Evolutionary conservation across 2,329 filamentous ascomycete genomes (phyloP).

Genomic region (Diatrype stigma): DNA sequence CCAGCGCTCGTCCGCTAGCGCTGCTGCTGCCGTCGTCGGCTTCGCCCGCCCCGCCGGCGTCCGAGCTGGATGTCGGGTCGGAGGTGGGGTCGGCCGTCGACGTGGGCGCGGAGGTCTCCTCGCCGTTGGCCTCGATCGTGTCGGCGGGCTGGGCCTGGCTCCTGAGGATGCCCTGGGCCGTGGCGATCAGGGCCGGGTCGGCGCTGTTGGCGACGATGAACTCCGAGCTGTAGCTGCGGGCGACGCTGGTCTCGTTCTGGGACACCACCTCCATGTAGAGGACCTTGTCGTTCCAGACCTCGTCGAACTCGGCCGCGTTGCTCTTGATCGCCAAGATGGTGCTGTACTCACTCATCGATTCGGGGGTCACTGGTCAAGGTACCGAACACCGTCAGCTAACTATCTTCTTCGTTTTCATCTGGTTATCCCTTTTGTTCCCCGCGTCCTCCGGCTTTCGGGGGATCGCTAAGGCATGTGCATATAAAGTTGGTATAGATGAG

Average conservation of each 20-base stretch:
- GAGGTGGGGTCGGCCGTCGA: background rate
- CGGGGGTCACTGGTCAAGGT: background rate
- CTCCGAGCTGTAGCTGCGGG: background rate
- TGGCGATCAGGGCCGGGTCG: background rate
- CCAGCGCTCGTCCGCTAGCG: conserved; percentile 11
- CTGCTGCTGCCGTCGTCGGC: background rate
- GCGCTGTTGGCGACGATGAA: background rate
- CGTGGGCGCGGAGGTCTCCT: background rate
- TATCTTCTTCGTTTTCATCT: background rate
- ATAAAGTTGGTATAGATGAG: no score
- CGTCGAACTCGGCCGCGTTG: fast-evolving
- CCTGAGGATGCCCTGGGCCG: background rate
- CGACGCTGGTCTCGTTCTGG: background rate
- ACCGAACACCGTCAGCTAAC: background rate
- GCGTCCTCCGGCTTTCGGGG: no score
- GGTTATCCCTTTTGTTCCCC: no score
- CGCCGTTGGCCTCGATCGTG: conserved; percentile 3
- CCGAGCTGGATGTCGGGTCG: no score
- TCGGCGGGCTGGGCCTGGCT: background rate
- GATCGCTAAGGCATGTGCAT: no score
- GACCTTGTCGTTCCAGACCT: background rate
- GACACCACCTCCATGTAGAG: background rate
- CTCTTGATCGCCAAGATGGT: background rate
- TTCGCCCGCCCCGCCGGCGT: no score
- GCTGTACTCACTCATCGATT: fast-evolving